Evolutionary conservation across 495 filamentous ascomycete genomes (phyloP), one percentile per base, ranked within the genome.

Genomic region (Annulohypoxylon stygium): DNA sequence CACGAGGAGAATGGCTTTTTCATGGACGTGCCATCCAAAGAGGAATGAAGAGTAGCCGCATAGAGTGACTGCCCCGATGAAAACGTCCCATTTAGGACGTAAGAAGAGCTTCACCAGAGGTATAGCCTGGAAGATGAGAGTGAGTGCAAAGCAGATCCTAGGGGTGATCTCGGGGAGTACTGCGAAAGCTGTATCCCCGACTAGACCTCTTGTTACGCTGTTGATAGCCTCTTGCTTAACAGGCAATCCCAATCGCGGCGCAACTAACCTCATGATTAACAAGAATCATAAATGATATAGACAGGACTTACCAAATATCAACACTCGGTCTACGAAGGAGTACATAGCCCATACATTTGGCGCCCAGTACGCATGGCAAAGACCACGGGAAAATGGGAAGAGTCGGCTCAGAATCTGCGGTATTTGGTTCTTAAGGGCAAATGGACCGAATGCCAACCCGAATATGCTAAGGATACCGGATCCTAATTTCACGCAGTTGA

Each of bases 281-380:
- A 33, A 23, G 20, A 23, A 9, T 57, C 47, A 36, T 62, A 5
- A 34, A 30, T 69, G 48, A 71, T 14, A 23, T 20, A 43, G 53
- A 30, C 61, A 26, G 16, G 53, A 83, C 89, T 76, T 82, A 96
- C 93, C 78, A 80, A 86, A 88, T 72, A 99, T 97, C 69, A 98
- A 78, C 33, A 92, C 81, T 57, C 96, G 86, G 73, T 99, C 96
- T 0, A 87, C 80, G 75, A 99, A 97, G 0, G 96, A 97, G 79
- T 99, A 99, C 83, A 99, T 88, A 0, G 96, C 94, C 96, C 96
- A 99, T 9, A 97, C 84, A 74, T 99, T 99, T 1, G 96, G 95
- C 2, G 96, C 96, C 96, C 96, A 99, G 80, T 99, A 99, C 0
- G 96, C 96, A 83, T 99, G 96, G 78, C 94, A 97, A 34, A 99